A percentile compares a stretch with the other conserved stretches of the same genome.
Conservation (phyloP, 768 basidiomycete species). For the Peribolospora kevripleyi region DNA sequence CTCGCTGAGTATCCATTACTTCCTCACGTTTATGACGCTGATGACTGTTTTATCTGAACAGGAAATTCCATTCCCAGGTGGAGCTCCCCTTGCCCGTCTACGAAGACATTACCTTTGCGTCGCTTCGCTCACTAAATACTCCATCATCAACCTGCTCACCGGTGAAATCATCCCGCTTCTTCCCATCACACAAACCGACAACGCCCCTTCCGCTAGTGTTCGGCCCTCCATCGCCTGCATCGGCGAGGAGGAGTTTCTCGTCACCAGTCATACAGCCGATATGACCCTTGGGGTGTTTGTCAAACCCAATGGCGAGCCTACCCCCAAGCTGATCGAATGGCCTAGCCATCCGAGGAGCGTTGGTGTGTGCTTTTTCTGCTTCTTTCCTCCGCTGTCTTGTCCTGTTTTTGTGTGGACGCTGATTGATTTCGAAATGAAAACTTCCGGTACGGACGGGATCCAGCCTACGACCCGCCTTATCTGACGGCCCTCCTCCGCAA, state of each 20-base stretch:
- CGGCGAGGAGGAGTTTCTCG: slow-evolving; percentile 52
- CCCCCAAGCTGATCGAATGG: slow-evolving; percentile 74
- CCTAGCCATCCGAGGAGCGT: slow-evolving; percentile 47
- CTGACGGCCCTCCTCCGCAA: slow-evolving; percentile 55
- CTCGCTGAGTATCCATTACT: no score
- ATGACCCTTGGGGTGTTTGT: slow-evolving; percentile 69
- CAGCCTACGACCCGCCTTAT: slow-evolving; percentile 62
- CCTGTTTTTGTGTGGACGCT: not conserved
- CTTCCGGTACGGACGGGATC: no score
- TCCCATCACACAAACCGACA: slow-evolving; percentile 46
- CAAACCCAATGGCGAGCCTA: slow-evolving; percentile 59
- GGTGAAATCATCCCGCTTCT: slow-evolving; percentile 46
- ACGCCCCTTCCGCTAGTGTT: slow-evolving; percentile 3
- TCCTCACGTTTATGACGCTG: no score
- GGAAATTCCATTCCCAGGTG: slow-evolving; percentile 44
- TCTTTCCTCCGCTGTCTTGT: not conserved
- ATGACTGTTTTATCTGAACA: slow-evolving; percentile 13
- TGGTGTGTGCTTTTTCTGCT: slow-evolving; percentile 24
- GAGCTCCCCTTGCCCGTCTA: slow-evolving; percentile 36
- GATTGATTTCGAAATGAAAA: no score
- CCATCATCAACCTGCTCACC: slow-evolving; percentile 50
- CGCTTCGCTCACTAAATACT: slow-evolving; percentile 48
- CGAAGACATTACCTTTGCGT: slow-evolving; percentile 42
- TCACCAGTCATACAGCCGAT: slow-evolving; percentile 60
- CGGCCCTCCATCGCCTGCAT: slow-evolving; percentile 55